Percentiles rank a stretch among this genome's conserved stretches.
These are phyloP conservation scores for Phytophthora lateralis DNA, from an alignment of 352 stramenopile species.

Conservation along the genomic window DNA sequence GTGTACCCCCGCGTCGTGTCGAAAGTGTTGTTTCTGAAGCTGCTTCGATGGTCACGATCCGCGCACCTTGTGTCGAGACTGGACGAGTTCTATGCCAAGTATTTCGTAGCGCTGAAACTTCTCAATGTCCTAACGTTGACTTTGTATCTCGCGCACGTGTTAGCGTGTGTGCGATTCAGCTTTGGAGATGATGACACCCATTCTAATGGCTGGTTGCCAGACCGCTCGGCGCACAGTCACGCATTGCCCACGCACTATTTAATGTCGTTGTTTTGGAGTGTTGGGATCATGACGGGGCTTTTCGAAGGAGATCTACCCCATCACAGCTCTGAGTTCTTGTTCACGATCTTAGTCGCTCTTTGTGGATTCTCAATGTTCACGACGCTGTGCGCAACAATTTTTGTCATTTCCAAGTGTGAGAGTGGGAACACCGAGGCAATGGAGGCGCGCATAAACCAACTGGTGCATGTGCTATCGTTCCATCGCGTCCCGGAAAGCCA, in stretches of 20 bases:
- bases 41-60: conserved; percentile 47
- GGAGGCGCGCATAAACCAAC: conserved; percentile 71
- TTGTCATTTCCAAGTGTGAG: conserved; percentile 81
- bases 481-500: conserved; percentile 60
- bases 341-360: conserved; percentile 66
- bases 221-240: conserved; percentile 6
- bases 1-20: conserved; percentile 17
- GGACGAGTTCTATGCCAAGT: conserved; percentile 64
- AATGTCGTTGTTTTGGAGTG: conserved; percentile 64
- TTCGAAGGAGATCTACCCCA: conserved; percentile 33
- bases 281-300: conserved; percentile 58
- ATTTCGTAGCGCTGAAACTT: conserved; percentile 58
- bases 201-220: conserved; percentile 25
- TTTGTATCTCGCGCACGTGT: conserved; percentile 57
- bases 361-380: conserved; percentile 78
- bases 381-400: conserved; percentile 68
- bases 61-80: conserved; percentile 53
- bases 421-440: conserved; percentile 59
- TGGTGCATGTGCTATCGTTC: conserved; percentile 71
- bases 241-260: conserved; percentile 43
- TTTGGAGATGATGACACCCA: conserved; percentile 50
- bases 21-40: conserved; percentile 44
- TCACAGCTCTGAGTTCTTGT: conserved; percentile 54
- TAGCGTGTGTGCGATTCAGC: conserved; percentile 58
- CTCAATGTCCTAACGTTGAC: conserved; percentile 53